Evolutionary conservation across 371 early-diverging fungal genomes (phyloP).

Genomic region (Nosema muscidifuracis): DNA sequence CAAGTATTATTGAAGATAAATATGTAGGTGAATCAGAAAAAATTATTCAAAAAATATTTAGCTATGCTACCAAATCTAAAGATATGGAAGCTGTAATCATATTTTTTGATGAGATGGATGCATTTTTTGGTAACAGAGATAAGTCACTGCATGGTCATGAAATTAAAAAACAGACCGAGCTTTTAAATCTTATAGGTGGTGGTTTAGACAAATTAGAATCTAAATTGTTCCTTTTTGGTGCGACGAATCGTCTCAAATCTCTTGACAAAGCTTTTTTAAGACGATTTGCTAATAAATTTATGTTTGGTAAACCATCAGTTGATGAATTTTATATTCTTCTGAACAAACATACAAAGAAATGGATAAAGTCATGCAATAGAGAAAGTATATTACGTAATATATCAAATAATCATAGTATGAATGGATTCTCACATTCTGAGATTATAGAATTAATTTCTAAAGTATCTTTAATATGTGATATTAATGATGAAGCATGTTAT

Average conservation of each 20-base stretch:
- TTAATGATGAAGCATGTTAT: too few relatives aligned
- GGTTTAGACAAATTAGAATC: neutral
- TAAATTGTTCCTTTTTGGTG: slow-evolving; percentile 46
- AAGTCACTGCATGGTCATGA: slow-evolving; percentile 2
- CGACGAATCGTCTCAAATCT: slow-evolving; percentile 39
- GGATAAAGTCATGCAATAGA: too few relatives aligned
- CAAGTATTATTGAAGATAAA: slow-evolving; percentile 44
- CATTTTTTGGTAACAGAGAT: slow-evolving; percentile 46
- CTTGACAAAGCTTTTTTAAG: slow-evolving; percentile 51
- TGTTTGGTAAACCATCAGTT: slow-evolving; percentile 19
- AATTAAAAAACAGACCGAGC: slow-evolving; percentile 19
- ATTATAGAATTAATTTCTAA: too few relatives aligned
- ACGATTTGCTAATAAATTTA: slow-evolving; percentile 37
- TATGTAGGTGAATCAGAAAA: slow-evolving; percentile 56
- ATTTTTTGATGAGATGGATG: slow-evolving; percentile 58
- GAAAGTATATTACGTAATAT: too few relatives aligned
- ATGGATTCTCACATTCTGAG: too few relatives aligned
- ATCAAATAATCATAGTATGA: too few relatives aligned
- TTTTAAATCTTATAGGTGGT: slow-evolving; percentile 52
- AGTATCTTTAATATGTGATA: too few relatives aligned
- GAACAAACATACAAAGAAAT: neutral
- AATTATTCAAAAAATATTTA: slow-evolving; percentile 32
- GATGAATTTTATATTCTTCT: slow-evolving; percentile 34
- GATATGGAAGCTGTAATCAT: slow-evolving; percentile 34
- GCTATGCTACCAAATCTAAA: slow-evolving; percentile 21